phyloP scores from a whole-genome alignment of 192 early-diverging fungal genomes.

The Irineochytrium annulatum region DNA sequence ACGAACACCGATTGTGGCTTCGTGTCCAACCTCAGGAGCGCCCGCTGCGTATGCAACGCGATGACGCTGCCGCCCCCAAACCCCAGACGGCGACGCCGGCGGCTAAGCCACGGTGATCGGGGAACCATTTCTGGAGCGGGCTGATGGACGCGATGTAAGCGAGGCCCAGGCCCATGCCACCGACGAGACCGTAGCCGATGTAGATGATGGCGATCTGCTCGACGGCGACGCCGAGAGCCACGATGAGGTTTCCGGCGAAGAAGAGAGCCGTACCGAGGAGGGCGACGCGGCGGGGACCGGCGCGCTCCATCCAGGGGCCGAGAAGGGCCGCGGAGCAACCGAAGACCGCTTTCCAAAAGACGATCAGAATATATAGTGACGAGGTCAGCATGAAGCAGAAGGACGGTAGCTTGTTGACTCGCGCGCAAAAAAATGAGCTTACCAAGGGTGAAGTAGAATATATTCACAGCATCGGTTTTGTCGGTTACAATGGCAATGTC shows the following conservation, averaged over 20 bases:
- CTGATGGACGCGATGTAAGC: constrained; percentile 71
- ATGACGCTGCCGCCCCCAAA: constrained; percentile 69
- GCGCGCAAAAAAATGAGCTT: not conserved
- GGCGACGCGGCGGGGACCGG: constrained; percentile 61
- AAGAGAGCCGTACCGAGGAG: constrained; percentile 62
- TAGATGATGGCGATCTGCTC: constrained; percentile 57
- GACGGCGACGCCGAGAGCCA: constrained; percentile 52
- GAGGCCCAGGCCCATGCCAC: constrained; percentile 64
- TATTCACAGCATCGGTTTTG: constrained; percentile 50
- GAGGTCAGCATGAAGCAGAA: not conserved
- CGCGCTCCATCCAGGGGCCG: constrained; percentile 75
- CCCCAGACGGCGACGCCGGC: constrained; percentile 72
- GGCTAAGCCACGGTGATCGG: constrained; percentile 67
- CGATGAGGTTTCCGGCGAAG: constrained; percentile 63
- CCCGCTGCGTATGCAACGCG: constrained; percentile 58
- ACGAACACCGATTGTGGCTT: constrained; percentile 54
- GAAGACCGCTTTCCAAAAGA: constrained; percentile 45
- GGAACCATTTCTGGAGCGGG: constrained; percentile 76
- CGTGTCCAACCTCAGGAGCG: constrained; percentile 28
- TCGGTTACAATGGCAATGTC: constrained; percentile 32
- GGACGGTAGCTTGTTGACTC: not conserved
- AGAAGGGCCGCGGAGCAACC: constrained; percentile 64
- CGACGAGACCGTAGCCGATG: constrained; percentile 68
- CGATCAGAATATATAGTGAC: too few species aligned
- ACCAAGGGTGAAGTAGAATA: constrained; percentile 73